Conservation (phyloP, 2,329 filamentous ascomycete species). For the Biscogniauxia sp. region DNA sequence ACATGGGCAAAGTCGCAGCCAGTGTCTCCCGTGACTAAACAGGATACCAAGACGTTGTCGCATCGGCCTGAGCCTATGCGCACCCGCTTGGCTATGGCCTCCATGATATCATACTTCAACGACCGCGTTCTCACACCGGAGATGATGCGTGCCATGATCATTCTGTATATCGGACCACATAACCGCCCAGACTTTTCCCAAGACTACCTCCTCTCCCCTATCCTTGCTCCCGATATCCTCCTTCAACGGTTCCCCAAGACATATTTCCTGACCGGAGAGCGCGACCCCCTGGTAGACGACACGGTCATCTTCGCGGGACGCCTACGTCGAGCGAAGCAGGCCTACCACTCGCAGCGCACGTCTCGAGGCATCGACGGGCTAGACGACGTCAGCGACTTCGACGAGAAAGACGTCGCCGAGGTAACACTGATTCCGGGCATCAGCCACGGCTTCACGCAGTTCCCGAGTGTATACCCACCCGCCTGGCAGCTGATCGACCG, state of each 20-base stretch:
- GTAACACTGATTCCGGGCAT: slow-evolving; percentile 85
- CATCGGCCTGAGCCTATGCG: slow-evolving; percentile 60
- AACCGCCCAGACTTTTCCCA: slow-evolving; percentile 89
- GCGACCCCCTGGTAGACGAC: slow-evolving; percentile 93
- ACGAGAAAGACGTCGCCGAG: slow-evolving; percentile 74
- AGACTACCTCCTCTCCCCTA: slow-evolving; percentile 86
- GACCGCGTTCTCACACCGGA: slow-evolving; percentile 92
- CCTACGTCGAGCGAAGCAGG: slow-evolving; percentile 74
- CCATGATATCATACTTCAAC: slow-evolving; percentile 98
- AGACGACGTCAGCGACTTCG: slow-evolving; percentile 54
- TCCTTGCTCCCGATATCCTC: slow-evolving; percentile 81
- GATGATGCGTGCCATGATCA: slow-evolving; percentile 99
- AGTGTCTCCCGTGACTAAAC: slow-evolving; percentile 15
- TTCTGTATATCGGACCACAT: slow-evolving; percentile 92
- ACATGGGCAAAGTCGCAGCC: slow-evolving; percentile 31
- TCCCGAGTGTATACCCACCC: slow-evolving; percentile 82
- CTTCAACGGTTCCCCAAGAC: slow-evolving; percentile 89
- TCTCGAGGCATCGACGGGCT: slow-evolving; percentile 49
- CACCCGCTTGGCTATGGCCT: slow-evolving; percentile 89
- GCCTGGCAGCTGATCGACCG: slow-evolving; percentile 85
- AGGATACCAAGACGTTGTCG: slow-evolving; percentile 34
- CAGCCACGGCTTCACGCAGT: slow-evolving; percentile 91
- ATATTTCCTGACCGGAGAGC: slow-evolving; percentile 90
- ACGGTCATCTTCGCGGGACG: slow-evolving; percentile 94
- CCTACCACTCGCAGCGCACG: slow-evolving; percentile 48